Evolutionary conservation across 139 green algal species (phyloP).

Genomic region (Edaphochlamys debaryana): DNA sequence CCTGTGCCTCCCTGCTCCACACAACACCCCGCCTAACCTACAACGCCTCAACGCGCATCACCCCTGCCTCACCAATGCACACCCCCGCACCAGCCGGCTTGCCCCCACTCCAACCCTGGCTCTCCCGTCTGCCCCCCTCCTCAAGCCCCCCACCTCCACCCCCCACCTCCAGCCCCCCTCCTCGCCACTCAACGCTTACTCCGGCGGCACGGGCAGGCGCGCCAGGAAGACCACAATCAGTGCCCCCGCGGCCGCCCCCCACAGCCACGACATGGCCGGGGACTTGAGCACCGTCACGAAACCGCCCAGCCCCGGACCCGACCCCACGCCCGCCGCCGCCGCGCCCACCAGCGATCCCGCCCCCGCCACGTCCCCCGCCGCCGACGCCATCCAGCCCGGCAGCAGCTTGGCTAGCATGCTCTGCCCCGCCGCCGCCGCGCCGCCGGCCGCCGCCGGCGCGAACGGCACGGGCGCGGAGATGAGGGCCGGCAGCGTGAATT

Average conservation of each 20-base stretch:
- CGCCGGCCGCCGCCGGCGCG: slow-evolving; percentile 4
- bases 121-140: no score
- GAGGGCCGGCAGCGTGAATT: slow-evolving; percentile 34
- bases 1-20: no score
- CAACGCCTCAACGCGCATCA: no score
- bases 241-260: slow-evolving; percentile 17
- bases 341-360: background rate
- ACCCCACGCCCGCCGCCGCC: background rate
- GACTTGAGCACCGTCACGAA: slow-evolving; percentile 24
- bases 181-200: background rate
- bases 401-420: slow-evolving; percentile 11
- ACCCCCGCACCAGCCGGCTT: no score
- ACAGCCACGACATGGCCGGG: slow-evolving; percentile 38
- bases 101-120: background rate
- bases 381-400: background rate
- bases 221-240: slow-evolving; percentile 16
- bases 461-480: slow-evolving; percentile 34
- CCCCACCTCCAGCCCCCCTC: no score
- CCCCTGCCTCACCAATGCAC: no score
- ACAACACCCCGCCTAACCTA: no score
- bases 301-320: background rate
- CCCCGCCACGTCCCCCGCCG: background rate
- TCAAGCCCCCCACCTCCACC: no score
- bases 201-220: slow-evolving; percentile 6
- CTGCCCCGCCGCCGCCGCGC: slow-evolving; percentile 19